Evolutionary conservation across 2,329 filamentous ascomycete genomes (phyloP).

Genomic region (Chaetomium olivaceum): DNA sequence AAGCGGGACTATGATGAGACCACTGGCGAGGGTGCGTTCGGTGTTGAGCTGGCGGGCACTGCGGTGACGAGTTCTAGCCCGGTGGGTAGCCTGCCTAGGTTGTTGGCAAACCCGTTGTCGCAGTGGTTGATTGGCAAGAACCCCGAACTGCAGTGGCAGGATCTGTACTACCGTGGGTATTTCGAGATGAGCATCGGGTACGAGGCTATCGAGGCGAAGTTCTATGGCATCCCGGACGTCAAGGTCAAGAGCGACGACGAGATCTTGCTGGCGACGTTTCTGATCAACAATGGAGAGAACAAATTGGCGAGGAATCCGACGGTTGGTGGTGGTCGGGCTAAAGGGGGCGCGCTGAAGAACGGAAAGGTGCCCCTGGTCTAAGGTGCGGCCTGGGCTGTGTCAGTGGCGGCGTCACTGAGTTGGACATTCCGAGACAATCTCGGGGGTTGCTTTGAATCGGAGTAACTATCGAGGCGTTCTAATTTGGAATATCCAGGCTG

Average conservation of each 20-base stretch:
- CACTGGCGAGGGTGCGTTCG: conserved; percentile 58
- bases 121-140: conserved; percentile 52
- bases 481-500: not conserved
- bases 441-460: not conserved
- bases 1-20: conserved; percentile 52
- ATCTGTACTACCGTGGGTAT: conserved; percentile 73
- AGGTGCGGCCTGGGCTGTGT: not conserved
- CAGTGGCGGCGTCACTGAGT: not conserved
- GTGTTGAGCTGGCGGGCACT: conserved; percentile 66
- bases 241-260: conserved; percentile 62
- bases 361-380: conserved; percentile 38
- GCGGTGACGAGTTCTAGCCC: conserved; percentile 64
- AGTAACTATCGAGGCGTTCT: not conserved
- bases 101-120: conserved; percentile 50
- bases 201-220: conserved; percentile 61
- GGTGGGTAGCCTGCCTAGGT: conserved; percentile 58
- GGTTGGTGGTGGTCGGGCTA: conserved; percentile 45
- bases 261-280: conserved; percentile 69
- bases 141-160: conserved; percentile 69
- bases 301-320: conserved; percentile 46
- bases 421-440: not conserved
- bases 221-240: conserved; percentile 63
- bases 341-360: conserved; percentile 58
- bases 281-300: conserved; percentile 63
- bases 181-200: conserved; percentile 62